Evolutionary conservation across 495 filamentous ascomycete species (phyloP), one percentile per base, ranked within the genome.

Genomic region (Tirmania nivea): DNA sequence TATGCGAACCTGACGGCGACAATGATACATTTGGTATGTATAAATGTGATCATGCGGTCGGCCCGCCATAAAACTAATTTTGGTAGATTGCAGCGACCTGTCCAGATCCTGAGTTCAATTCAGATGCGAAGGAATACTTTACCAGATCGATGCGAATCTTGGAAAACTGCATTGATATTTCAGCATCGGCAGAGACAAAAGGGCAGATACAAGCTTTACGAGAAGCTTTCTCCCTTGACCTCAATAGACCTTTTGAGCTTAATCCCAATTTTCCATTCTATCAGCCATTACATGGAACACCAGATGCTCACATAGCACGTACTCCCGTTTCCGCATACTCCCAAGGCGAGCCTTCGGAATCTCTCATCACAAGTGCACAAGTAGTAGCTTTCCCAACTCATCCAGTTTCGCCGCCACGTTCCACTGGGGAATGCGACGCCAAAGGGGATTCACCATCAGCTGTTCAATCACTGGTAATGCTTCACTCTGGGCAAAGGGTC

Each of bases 141-240:
- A 85, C 83, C 4, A 77, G 92, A 21, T 89, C 95, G 56, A 96
- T 97, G 90, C 79, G 88, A 51, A 82, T 97, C 20, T 70, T 97
- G 36, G 90, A 97, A 66, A 81, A 77, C 48, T 92, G 85, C 64
- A 83, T 80, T 57, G 70, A 74, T 39, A 76, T 81, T 8, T 96
- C 86, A 82, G 85, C 89, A 11, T 86, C 92, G 75, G 83, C 84
- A 11, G 88, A 96, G 60, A 84, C 95, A 70, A 80, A 93, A 63
- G 77, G 78, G 34, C 87, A 94, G 66, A 84, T 97, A 56, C 79
- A 96, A 60, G 82, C 86, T 8, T 73, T 97, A 34, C 77, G 88
- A 48, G 80, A 90, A 63, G 90, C 90, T 14, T 96, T 97, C 62
- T 95, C 89, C 17, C 84, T 86, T 31, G 86, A 97, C 66, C 76